Evolutionary conservation across 176 grass and related monocot genomes (phyloP).

Genomic region (Neostapfia colusana): DNA sequence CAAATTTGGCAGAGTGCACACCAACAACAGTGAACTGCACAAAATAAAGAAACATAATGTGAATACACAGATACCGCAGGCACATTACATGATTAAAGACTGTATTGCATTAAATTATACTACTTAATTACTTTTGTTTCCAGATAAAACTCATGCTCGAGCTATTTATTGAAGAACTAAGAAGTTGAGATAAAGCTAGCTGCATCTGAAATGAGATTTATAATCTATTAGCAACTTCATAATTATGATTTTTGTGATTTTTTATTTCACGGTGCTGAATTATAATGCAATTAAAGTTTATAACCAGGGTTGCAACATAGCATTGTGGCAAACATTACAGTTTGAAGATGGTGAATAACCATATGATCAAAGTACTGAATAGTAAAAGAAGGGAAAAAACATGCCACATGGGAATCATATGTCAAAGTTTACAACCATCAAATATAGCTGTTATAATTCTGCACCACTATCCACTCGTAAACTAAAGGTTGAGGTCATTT

Average conservation of each 20-base stretch:
- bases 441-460: not conserved
- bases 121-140: not conserved
- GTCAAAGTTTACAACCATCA: not conserved
- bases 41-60: conserved; percentile 33
- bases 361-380: conserved; percentile 4
- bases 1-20: conserved; percentile 98
- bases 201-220: not conserved
- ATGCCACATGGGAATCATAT: not conserved
- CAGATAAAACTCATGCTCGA: not conserved
- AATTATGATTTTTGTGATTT: not conserved
- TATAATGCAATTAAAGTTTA: conserved; percentile 2
- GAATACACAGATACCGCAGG: conserved; percentile 26
- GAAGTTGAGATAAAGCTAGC: not conserved
- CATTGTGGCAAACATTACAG: not conserved
- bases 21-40: conserved; percentile 92
- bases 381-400: not conserved
- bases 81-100: not conserved
- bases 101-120: conserved; percentile 2
- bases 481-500: not conserved
- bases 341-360: not conserved
- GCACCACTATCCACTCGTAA: not conserved
- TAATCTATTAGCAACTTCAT: not conserved
- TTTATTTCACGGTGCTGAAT: not conserved
- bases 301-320: not conserved
- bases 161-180: not conserved